Conservation (phyloP, 805 yeast species). For the Spathaspora gorwiae region DNA sequence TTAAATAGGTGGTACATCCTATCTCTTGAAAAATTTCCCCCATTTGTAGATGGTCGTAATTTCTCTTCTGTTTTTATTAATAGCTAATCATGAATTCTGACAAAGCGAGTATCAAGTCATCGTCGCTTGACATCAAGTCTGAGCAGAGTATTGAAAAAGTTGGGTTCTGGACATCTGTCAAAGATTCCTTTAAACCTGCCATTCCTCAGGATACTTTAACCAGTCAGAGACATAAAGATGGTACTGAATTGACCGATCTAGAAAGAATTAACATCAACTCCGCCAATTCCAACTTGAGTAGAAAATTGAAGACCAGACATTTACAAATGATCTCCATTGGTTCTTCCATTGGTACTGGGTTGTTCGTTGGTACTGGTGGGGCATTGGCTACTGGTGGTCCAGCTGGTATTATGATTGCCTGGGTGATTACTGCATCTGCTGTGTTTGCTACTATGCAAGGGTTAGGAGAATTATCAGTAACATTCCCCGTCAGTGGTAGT, state of each 20-base stretch:
- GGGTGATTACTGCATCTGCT: constrained; percentile 51
- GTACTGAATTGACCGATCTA: constrained; percentile 19
- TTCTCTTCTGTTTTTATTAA: not conserved
- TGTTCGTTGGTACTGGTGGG: constrained; percentile 61
- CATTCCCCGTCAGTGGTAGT: constrained; percentile 62
- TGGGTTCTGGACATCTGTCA: constrained; percentile 21
- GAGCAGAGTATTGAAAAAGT: constrained; percentile 6
- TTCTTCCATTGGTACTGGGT: constrained; percentile 65
- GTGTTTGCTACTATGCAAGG: constrained; percentile 59
- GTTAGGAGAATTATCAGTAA: constrained; percentile 55
- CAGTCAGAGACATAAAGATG: constrained; percentile 14
- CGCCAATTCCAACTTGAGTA: constrained; percentile 55
- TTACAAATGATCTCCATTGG: constrained; percentile 67
- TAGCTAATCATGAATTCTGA: not conserved
- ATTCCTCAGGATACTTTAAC: constrained; percentile 16
- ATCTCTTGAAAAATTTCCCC: not conserved
- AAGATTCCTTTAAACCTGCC: constrained; percentile 35
- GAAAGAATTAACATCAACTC: constrained; percentile 28
- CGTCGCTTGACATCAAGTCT: constrained; percentile 9
- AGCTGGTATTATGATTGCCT: constrained; percentile 55
- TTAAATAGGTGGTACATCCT: not conserved
- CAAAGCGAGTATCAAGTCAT: constrained; percentile 7
- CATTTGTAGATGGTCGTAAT: not conserved
- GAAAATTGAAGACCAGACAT: constrained; percentile 53
- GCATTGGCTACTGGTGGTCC: constrained; percentile 61